Evolutionary conservation across 2,329 filamentous ascomycete genomes (phyloP).

Genomic region (Akanthomyces muscarius): DNA sequence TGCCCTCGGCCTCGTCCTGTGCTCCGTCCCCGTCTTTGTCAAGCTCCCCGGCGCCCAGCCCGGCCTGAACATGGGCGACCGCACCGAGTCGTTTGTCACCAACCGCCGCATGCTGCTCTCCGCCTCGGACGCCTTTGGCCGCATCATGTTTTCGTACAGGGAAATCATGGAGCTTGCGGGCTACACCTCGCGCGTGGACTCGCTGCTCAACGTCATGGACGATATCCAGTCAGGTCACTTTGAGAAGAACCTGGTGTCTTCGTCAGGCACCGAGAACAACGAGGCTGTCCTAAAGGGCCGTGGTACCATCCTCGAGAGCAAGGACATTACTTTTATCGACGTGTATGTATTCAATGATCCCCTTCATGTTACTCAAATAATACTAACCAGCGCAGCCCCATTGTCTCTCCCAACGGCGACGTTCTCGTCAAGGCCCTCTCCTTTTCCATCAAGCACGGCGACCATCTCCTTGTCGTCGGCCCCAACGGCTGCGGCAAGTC

Average conservation of each 20-base stretch:
- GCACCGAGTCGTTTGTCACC: conserved; percentile 79
- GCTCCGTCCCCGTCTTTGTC: conserved; percentile 94
- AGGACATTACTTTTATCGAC: conserved; percentile 77
- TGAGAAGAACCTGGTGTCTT: conserved; percentile 93
- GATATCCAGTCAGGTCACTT: conserved; percentile 88
- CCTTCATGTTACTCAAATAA: neutral
- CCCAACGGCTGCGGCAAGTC: conserved; percentile 98
- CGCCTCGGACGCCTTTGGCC: conserved; percentile 91
- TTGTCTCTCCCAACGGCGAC: conserved; percentile 95
- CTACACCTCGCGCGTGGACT: conserved; percentile 88
- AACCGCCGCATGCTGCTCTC: conserved; percentile 89
- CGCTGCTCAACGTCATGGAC: conserved; percentile 87
- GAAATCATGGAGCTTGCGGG: conserved; percentile 95
- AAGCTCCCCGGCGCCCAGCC: conserved; percentile 69
- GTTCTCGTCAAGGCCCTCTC: conserved; percentile 81
- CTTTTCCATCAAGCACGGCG: conserved; percentile 79
- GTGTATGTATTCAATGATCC: conserved; percentile 51
- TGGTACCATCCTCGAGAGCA: conserved; percentile 76
- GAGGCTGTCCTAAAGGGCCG: conserved; percentile 77
- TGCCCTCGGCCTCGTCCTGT: conserved; percentile 82
- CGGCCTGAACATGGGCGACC: conserved; percentile 63
- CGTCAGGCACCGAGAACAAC: conserved; percentile 76
- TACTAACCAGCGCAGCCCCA: conserved; percentile 48
- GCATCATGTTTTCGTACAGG: conserved; percentile 97
- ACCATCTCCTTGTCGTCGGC: conserved; percentile 90